phyloP scores from a whole-genome alignment of 1,284 basidiomycete species.

The Mixia osmundae region DNA sequence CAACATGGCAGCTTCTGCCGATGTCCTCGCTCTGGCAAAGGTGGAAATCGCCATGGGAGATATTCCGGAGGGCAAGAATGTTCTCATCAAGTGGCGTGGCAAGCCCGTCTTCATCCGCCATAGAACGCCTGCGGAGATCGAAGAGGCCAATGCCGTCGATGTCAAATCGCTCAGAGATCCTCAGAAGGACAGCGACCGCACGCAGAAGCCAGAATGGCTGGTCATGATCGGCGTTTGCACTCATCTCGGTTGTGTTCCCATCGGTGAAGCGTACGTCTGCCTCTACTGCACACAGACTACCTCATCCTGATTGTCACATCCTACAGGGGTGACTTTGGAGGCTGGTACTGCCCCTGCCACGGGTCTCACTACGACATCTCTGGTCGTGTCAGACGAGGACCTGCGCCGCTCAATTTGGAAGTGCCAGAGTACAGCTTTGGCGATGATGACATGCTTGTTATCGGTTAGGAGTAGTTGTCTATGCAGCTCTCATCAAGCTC shows the following conservation, averaged over 20 bases:
- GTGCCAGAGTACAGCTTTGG: constrained; percentile 62
- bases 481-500: too few species aligned
- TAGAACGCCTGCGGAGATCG: constrained; percentile 74
- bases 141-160: constrained; percentile 68
- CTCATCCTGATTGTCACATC: constrained; percentile 24
- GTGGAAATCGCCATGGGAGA: constrained; percentile 76
- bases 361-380: constrained; percentile 95
- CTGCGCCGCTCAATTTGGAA: constrained; percentile 54
- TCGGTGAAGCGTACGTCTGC: constrained; percentile 25
- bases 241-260: constrained; percentile 96
- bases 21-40: constrained; percentile 93
- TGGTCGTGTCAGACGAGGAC: constrained; percentile 15
- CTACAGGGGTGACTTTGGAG: constrained; percentile 92
- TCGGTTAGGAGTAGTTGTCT: constrained; percentile 53
- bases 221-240: constrained; percentile 97
- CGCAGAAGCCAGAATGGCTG: constrained; percentile 51
- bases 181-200: constrained; percentile 62
- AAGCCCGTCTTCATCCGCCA: constrained; percentile 98
- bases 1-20: constrained; percentile 90
- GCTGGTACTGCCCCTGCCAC: constrained; percentile 81
- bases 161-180: constrained; percentile 82
- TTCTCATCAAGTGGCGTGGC: constrained; percentile 97
- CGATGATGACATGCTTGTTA: constrained; percentile 68
- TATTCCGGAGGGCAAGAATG: constrained; percentile 82
- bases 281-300: background rate